Evolutionary conservation across 768 basidiomycete species (phyloP), one percentile per base, ranked within the genome.

Genomic region (Calvatia gigantea): DNA sequence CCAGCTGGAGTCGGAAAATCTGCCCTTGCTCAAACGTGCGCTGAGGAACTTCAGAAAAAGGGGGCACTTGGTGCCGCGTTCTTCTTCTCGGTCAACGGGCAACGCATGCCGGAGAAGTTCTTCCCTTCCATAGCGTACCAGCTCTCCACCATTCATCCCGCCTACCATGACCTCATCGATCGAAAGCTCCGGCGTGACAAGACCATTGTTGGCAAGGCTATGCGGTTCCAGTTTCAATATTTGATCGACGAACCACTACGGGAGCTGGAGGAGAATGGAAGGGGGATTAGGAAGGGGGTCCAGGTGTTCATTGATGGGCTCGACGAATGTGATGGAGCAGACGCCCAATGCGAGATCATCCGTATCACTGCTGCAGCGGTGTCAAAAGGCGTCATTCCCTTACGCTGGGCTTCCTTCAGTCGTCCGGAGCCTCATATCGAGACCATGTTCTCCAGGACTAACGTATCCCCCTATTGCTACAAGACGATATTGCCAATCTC

Each of bases 321-420:
- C 2, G 31, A 47, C 21, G 45, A 47, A 19, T 47, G 45, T n/a
- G 28, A 47, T 12, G n/a, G 21, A 17, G 28, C 11, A 12, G 15
- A n/a, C 2, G 45, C 45, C 6, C 45, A 47, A 15, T 32, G 45
- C n/a, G 15, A 17, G 19, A 23, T 44, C 31, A 46, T 46, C 6
- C 32, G 52, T 28, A 23, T 57, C 3, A 37, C 52, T 28, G 50
- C 50, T n/a, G 9, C 12, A 7, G 19, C 31, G 27, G 31, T 37
- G 19, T 29, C 25, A 1, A 7, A 46, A 2, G 19, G 12, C 6
- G 6, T 15, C 7, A 32, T 29, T 1, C 43, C 43, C 19, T 27
- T 46, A 31, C 35, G 32, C 31, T 54, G 52, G 52, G 12, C 32
- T 1, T 54, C 46, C 25, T 54, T 54, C 29, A 54, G 43, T 25